Base-by-base conservation (phyloP, 2,329 filamentous ascomycete genomes). In the Hymenoscyphus fructigenus region DNA sequence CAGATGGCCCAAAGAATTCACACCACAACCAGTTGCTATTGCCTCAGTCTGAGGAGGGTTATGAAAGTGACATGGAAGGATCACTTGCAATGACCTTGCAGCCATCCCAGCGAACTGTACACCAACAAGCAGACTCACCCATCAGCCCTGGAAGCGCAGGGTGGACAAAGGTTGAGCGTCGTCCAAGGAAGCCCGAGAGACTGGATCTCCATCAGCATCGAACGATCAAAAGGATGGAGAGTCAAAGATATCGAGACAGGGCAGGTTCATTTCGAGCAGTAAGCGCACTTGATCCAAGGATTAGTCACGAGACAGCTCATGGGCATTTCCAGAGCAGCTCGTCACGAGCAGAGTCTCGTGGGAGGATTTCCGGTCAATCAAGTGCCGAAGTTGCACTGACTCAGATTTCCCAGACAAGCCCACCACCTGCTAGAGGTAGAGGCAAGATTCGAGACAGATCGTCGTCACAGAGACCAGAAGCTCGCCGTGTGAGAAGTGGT, bases 201-300 rank as follows among this genome's bases (percentile, higher is more conserved):
- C 72, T 47, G 67, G 73, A 56, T 72, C 76, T 20, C 70, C 56
- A 36, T 32, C 34, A 57, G n/a, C 81, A 83, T 68, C 75, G 81
- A 14, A 80, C 79, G 1, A 75, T 82, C 41, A 78, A 74, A 66
- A 76, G 75, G 61, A 74, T 77, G 36, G 74, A 79, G 59, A 73
- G 72, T 23, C 75, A 76, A 55, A 77, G 79, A 17, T 82, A 83
- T 59, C 78, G 75, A 58, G 80, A 83, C 63, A 77, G 75, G 14
- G 78, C 77, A 12, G 80, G 81, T 4, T 75, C 82, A 3, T 83
- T 79, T 78, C 76, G 82, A 66, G 78, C 80, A 5, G 69, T 76
- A 26, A 68, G 72, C 78, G 66, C 69, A 9, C 64, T 68, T 26
- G 70, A 73, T 61, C 73, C 69, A 56, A 62, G 70, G 62, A 23